Evolutionary conservation across 371 early-diverging fungal genomes (phyloP).

Genomic region (Mortierella polycephala): DNA sequence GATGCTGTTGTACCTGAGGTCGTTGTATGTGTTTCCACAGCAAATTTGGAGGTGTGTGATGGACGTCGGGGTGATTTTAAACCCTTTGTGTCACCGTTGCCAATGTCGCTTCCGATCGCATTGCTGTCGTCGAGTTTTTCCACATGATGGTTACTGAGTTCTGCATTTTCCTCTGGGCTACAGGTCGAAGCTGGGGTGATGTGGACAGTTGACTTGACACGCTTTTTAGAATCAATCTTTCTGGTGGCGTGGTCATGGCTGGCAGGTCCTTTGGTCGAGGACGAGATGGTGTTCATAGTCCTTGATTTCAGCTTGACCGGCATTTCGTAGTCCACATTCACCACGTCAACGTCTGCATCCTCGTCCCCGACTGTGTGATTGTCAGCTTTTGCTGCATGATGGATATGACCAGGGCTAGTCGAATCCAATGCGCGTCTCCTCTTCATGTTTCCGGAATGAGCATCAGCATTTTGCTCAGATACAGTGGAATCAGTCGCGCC

Average conservation of each 20-base stretch:
- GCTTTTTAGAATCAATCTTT: no score
- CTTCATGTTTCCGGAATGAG: constrained; percentile 15
- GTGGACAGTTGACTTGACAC: no score
- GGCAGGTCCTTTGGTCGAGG: no score
- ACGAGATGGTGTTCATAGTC: no score
- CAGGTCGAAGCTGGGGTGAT: no score
- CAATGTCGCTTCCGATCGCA: background rate
- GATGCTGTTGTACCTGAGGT: background rate
- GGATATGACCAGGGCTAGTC: no score
- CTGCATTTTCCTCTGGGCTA: no score
- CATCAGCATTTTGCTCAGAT: constrained; percentile 8
- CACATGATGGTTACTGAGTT: no score
- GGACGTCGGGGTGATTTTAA: background rate
- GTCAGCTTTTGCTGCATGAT: background rate
- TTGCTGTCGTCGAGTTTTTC: background rate
- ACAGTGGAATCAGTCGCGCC: background rate
- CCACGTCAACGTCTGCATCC: background rate
- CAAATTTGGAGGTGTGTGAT: background rate
- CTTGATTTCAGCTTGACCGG: no score
- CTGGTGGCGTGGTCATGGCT: no score
- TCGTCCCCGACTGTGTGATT: constrained; percentile 2
- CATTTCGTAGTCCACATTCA: background rate
- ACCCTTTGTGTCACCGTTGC: background rate
- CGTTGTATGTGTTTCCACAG: no score
- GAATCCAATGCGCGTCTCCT: constrained; percentile 25